phyloP scores from a whole-genome alignment of 495 filamentous ascomycete species.

The Parachaetomium inaequale region DNA sequence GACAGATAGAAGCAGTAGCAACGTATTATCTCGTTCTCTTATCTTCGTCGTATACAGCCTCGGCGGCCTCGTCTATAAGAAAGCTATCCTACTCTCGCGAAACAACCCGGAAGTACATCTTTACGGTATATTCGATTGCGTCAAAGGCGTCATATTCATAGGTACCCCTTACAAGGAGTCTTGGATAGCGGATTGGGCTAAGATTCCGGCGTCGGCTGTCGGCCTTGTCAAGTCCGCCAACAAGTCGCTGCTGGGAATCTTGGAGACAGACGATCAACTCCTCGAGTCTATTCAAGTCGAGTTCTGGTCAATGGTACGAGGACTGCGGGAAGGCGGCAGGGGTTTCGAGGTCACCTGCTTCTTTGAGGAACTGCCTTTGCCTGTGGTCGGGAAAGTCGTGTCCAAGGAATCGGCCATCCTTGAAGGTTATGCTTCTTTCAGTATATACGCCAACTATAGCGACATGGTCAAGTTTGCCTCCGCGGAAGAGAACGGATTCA shows the following conservation, averaged over 20 bases:
- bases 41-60: constrained; percentile 39
- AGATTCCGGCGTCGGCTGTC: constrained; percentile 7
- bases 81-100: constrained; percentile 23
- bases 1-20: constrained; percentile 3
- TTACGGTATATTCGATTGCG: constrained; percentile 27
- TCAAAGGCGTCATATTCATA: constrained; percentile 39
- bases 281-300: constrained; percentile 18
- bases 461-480: constrained; percentile 40
- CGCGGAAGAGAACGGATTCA: constrained; percentile 35
- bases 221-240: constrained; percentile 27
- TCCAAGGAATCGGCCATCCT: constrained; percentile 38
- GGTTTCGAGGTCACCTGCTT: constrained; percentile 35
- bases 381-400: constrained; percentile 31
- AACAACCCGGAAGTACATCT: constrained; percentile 28
- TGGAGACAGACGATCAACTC: constrained; percentile 17
- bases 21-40: constrained; percentile 22
- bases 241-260: constrained; percentile 20
- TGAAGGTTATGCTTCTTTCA: constrained; percentile 24
- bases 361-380: constrained; percentile 30
- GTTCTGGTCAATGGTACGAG: constrained; percentile 37
- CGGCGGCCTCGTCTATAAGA: constrained; percentile 42
- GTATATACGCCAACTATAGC: constrained; percentile 39
- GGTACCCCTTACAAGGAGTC: constrained; percentile 42
- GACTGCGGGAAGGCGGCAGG: constrained; percentile 9
- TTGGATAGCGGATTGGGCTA: constrained; percentile 32